Evolutionary conservation across 2,329 filamentous ascomycete species (phyloP).

Genomic region (Aureobasidium vineae): DNA sequence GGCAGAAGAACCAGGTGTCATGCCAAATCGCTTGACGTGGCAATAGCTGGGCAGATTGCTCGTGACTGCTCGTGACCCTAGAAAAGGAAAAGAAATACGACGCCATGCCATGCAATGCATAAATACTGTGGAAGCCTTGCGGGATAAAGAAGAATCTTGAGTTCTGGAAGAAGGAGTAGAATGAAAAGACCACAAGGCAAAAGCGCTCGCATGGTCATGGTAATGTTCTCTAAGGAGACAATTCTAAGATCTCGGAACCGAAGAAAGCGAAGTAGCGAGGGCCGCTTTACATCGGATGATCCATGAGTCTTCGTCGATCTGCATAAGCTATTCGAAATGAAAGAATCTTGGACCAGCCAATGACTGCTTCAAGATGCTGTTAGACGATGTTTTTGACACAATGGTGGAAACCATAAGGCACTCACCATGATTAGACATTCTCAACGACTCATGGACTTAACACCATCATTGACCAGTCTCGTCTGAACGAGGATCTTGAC

Average conservation of each 20-base stretch:
- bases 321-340: background rate
- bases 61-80: background rate
- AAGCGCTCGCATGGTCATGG: background rate
- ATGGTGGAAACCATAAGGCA: background rate
- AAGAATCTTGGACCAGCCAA: background rate
- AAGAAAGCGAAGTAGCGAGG: background rate
- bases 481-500: constrained; percentile 4
- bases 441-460: background rate
- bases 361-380: background rate
- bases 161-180: background rate
- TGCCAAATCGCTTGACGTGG: background rate
- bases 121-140: background rate
- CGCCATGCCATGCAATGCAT: background rate
- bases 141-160: background rate
- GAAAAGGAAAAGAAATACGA: background rate
- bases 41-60: background rate
- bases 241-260: background rate
- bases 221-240: no score
- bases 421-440: background rate
- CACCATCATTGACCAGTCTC: background rate
- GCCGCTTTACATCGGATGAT: background rate
- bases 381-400: background rate
- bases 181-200: background rate
- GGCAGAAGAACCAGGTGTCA: background rate
- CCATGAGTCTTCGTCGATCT: background rate